Conservation (phyloP, 1,284 basidiomycete species). For the Pterulicium gracile region DNA sequence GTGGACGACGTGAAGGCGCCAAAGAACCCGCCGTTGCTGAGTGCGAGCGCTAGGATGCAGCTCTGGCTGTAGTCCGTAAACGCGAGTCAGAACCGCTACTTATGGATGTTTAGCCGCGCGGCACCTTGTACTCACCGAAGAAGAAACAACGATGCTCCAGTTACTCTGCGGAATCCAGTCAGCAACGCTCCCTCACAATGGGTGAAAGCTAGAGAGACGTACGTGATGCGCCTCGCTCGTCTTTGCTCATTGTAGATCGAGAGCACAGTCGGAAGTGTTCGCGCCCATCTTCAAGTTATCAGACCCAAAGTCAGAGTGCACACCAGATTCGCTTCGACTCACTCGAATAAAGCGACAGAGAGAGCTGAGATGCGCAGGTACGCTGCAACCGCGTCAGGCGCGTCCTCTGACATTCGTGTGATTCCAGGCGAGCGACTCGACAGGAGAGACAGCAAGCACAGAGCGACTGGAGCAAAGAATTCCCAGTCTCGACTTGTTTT, state of each 20-base stretch:
- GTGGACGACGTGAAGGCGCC: not conserved
- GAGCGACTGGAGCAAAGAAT: too few relatives aligned
- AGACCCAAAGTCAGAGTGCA: not conserved
- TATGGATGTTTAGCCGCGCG: not conserved
- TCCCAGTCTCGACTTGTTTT: too few relatives aligned
- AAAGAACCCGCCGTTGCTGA: not conserved
- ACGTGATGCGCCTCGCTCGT: not conserved
- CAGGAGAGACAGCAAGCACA: too few relatives aligned
- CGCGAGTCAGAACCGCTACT: not conserved
- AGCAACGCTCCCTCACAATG: not conserved
- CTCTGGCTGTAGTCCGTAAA: not conserved
- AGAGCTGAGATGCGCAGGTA: not conserved
- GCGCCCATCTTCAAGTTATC: not conserved
- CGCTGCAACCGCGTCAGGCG: too few relatives aligned
- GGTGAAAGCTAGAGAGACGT: not conserved
- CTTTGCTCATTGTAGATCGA: constrained; percentile 2
- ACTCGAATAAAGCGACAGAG: not conserved
- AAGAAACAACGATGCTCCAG: not conserved
- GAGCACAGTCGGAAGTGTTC: not conserved
- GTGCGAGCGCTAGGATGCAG: not conserved
- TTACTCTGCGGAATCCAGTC: not conserved
- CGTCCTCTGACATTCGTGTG: too few relatives aligned
- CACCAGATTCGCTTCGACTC: not conserved
- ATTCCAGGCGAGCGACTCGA: too few relatives aligned
- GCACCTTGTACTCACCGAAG: not conserved